These are phyloP conservation scores for Heliocybe sulcata DNA, from an alignment of 1,284 basidiomycete species.

Conservation along the genomic window DNA sequence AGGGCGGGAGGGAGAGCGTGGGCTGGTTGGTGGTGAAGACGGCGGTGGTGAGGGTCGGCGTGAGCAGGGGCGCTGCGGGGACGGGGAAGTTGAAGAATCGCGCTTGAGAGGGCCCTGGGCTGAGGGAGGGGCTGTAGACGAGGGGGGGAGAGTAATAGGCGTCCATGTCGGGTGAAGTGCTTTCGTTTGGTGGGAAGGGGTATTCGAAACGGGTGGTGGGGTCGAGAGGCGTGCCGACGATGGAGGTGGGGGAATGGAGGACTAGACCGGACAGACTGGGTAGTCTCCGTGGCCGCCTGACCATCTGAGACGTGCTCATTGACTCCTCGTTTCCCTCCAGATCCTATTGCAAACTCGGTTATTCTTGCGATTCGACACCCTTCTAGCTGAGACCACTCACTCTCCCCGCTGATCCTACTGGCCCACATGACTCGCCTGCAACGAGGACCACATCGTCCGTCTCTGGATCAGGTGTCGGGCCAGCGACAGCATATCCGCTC, in stretches of 20 bases:
- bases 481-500: neutral
- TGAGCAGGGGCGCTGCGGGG: slow-evolving; percentile 1
- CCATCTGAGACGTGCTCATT: slow-evolving; percentile 2
- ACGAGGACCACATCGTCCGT: slow-evolving; percentile 18
- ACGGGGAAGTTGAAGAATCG: slow-evolving; percentile 2
- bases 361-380: too few relatives aligned
- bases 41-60: neutral
- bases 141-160: slow-evolving; percentile 2
- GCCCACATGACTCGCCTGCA: slow-evolving; percentile 2
- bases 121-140: neutral
- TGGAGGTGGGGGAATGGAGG: slow-evolving; percentile 25
- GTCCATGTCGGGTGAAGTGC: slow-evolving; percentile 4
- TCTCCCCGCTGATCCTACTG: neutral
- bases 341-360: neutral
- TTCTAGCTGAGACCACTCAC: slow-evolving; percentile 8
- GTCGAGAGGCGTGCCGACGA: slow-evolving; percentile 27
- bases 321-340: neutral
- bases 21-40: neutral
- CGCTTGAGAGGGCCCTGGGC: slow-evolving; percentile 8
- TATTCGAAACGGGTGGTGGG: slow-evolving; percentile 26
- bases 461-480: slow-evolving; percentile 21
- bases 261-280: slow-evolving; percentile 16
- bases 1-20: slow-evolving; percentile 2
- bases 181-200: slow-evolving; percentile 18
- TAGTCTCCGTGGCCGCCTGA: slow-evolving; percentile 10